Evolutionary conservation across 805 yeast species (phyloP).

Genomic region (Novakomyces olei): DNA sequence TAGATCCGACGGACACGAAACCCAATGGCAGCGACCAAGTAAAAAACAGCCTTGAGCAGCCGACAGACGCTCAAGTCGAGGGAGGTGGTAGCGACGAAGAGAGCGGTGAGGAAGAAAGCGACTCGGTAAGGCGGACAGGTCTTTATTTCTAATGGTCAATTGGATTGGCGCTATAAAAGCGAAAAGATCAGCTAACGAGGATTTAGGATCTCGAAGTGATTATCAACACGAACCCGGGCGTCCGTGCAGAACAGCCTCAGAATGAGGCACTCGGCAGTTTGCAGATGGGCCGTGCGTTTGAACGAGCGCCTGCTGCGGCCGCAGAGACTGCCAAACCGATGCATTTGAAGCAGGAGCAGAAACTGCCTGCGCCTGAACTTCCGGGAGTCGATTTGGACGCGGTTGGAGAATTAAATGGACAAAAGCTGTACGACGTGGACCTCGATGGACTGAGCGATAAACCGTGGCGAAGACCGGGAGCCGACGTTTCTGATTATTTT

Average conservation of each 20-base stretch:
- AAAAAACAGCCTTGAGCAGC: constrained; percentile 6
- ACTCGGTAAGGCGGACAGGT: constrained; percentile 19
- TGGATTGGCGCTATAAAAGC: no score
- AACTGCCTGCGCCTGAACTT: no score
- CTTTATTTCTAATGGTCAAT: no score
- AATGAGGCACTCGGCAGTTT: constrained; percentile 9
- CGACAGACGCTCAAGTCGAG: constrained; percentile 12
- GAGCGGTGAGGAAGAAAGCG: constrained; percentile 26
- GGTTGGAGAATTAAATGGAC: constrained; percentile 54
- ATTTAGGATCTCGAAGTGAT: constrained; percentile 65
- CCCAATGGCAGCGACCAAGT: constrained; percentile 13
- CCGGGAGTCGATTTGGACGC: constrained; percentile 44
- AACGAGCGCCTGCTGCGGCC: constrained; percentile 10
- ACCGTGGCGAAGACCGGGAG: constrained; percentile 98
- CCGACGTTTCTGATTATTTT: constrained; percentile 82
- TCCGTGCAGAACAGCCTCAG: constrained; percentile 13
- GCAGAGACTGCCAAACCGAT: constrained; percentile 11
- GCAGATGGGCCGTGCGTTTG: constrained; percentile 15
- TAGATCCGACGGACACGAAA: constrained; percentile 12
- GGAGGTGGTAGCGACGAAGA: constrained; percentile 25
- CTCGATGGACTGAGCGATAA: constrained; percentile 69
- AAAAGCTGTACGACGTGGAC: constrained; percentile 60
- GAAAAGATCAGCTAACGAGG: background rate
- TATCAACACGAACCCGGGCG: constrained; percentile 26
- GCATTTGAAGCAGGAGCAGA: constrained; percentile 9